Evolutionary conservation across 495 filamentous ascomycete genomes (phyloP).

Genomic region (Penicillium longicatenatum): DNA sequence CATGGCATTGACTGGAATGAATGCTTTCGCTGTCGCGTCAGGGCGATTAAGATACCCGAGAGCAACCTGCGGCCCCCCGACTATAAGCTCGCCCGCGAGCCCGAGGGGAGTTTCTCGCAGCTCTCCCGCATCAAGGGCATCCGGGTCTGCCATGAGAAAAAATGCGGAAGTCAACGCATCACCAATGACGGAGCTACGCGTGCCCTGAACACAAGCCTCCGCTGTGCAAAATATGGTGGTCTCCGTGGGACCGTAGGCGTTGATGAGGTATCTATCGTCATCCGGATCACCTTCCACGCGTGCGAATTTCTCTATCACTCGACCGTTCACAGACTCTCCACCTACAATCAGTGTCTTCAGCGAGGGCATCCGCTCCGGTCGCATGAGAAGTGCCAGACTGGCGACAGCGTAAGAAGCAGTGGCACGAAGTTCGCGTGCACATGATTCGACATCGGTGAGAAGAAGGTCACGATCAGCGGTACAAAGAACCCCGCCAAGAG

Average conservation of each 20-base stretch:
- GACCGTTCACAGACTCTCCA: conserved; percentile 35
- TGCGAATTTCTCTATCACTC: conserved; percentile 32
- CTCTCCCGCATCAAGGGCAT: conserved; percentile 10
- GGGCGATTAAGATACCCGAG: conserved; percentile 49
- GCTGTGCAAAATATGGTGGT: conserved; percentile 34
- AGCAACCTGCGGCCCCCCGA: conserved; percentile 50
- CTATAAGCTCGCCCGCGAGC: conserved; percentile 44
- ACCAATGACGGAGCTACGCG: conserved; percentile 40
- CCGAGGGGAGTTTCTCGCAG: conserved; percentile 41
- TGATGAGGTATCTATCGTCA: conserved; percentile 24
- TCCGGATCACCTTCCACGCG: background rate
- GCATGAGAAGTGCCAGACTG: conserved; percentile 19
- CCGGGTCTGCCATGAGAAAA: conserved; percentile 31
- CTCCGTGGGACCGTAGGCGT: conserved; percentile 40
- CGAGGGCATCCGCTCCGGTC: conserved; percentile 16
- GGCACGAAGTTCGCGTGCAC: conserved; percentile 3
- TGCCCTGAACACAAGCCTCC: conserved; percentile 26
- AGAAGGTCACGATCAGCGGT: conserved; percentile 29
- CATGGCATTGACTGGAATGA: conserved; percentile 40
- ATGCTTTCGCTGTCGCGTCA: conserved; percentile 35
- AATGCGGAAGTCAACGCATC: conserved; percentile 30
- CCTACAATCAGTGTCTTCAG: conserved; percentile 34
- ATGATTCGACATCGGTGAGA: conserved; percentile 27
- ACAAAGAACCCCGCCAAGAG: conserved; percentile 37
- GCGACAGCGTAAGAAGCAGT: conserved; percentile 12